Conservation (phyloP, 768 basidiomycete genomes). For the Infundibulicybe gibba region DNA sequence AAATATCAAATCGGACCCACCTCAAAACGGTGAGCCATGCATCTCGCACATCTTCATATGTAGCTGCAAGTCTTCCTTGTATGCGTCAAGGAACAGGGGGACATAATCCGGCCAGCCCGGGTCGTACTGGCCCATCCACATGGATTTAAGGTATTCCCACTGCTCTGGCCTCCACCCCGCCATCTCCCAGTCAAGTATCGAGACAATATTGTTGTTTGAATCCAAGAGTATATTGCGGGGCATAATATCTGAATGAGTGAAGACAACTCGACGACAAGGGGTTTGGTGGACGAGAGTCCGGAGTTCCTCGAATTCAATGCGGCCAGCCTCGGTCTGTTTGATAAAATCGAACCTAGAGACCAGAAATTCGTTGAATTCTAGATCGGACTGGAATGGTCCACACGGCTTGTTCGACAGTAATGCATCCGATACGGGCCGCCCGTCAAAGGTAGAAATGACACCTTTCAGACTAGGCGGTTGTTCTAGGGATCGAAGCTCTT, state of each 20-base stretch:
- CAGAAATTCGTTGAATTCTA: conserved; percentile 3
- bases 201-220: conserved; percentile 4
- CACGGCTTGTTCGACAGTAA: conserved; percentile 3
- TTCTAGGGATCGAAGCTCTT: not conserved
- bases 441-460: conserved; percentile 1
- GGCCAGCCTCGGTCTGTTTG: conserved; percentile 1
- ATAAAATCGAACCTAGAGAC: conserved; percentile 1
- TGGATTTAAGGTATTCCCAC: conserved; percentile 7
- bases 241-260: conserved; percentile 10
- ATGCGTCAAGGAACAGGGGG: conserved; percentile 3
- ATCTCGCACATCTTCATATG: conserved; percentile 3
- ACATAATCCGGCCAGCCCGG: conserved; percentile 5
- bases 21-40: conserved; percentile 4
- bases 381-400: conserved; percentile 1
- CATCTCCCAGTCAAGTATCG: conserved; percentile 11
- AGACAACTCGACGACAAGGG: conserved; percentile 6
- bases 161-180: conserved; percentile 11
- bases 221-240: conserved; percentile 10
- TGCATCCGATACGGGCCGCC: conserved; percentile 1
- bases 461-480: not conserved
- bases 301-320: conserved; percentile 1
- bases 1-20: not conserved
- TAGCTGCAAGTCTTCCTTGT: conserved; percentile 2
- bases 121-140: conserved; percentile 4
- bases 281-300: not conserved